Base-by-base conservation (phyloP, 192 early-diverging fungal species). In the Backusella macrospora region DNA sequence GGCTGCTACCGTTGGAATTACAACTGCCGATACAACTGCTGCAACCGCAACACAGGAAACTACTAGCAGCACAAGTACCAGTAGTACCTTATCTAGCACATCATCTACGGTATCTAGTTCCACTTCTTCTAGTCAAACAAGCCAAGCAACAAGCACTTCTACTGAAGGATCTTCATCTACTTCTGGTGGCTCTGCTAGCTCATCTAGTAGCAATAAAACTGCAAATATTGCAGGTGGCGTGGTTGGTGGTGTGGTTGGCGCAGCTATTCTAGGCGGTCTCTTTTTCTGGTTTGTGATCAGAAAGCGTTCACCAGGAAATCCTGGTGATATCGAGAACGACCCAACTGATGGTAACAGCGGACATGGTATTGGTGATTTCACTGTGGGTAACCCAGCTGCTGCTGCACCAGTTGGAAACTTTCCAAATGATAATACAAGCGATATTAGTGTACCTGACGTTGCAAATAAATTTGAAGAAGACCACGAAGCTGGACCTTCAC, bases 201-300 rank as follows among this genome's bases (percentile, higher is more conserved):
- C 52, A 16, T 59, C 52, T 23, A 59, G 52, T 12, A 26, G 21
- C 5, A 23, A n/a, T 12, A 59, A 59, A 59, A 10, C 52, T 13
- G 52, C 21, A 4, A 59, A 18, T 4, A 59, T 59, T 59, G 52
- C 52, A 59, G 52, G 52, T 59, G 52, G 52, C 12, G 52, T 59
- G 9, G 4, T 59, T 59, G 52, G 52, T 5, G 52, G 52, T 10
- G 10, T 59, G 9, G 12, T 59, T 59, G 52, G 52, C 52, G 10
- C 21, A 23, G 52, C 52, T 59, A 18, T 59, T 59, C 26, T 59
- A 23, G 52, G 52, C 4, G 52, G 52, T 26, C 9, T 59, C 52
- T 59, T 59, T 59, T 59, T 59, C 52, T 59, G 52, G 52, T 59
- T 59, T 59, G 52, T 59, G 52, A 3, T 59, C 52, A 26, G 52